Percentiles rank a stretch among this genome's conserved stretches.
Conservation (phyloP, 257 asterid species). For the Rhazya stricta region DNA sequence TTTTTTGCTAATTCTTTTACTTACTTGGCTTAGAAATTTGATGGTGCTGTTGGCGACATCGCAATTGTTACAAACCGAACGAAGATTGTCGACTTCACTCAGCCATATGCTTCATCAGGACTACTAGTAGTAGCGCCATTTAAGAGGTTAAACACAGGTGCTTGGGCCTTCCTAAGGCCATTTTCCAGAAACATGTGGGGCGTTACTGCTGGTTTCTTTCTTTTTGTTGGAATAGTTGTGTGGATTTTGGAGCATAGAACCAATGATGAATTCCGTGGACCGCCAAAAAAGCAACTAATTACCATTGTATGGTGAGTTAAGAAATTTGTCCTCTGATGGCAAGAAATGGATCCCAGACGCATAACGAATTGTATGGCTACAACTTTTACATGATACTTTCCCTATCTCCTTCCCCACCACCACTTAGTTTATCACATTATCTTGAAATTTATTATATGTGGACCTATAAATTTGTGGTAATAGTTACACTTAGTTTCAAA, state of each 20-base stretch:
- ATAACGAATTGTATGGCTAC: neutral
- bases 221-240: conserved; percentile 50
- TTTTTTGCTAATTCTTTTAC: neutral
- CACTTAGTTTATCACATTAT: neutral
- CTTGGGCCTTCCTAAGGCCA: conserved; percentile 64
- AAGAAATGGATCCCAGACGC: neutral
- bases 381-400: neutral
- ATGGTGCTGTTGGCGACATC: conserved; percentile 69
- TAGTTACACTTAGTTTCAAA: neutral
- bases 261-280: conserved; percentile 72
- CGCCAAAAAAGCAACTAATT: conserved; percentile 51
- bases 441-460: neutral
- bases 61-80: conserved; percentile 55
- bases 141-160: conserved; percentile 41
- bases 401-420: neutral
- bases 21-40: conserved; percentile 35
- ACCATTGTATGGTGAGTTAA: conserved; percentile 57
- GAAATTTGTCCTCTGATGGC: neutral
- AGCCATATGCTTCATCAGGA: conserved; percentile 60
- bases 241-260: conserved; percentile 70
- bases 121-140: conserved; percentile 55
- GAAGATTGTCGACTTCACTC: conserved; percentile 54
- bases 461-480: neutral
- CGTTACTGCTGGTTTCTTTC: conserved; percentile 43
- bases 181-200: conserved; percentile 55